These are phyloP conservation scores for Penicillium fimorum DNA, from an alignment of 495 filamentous ascomycete genomes.

Conservation along the genomic window DNA sequence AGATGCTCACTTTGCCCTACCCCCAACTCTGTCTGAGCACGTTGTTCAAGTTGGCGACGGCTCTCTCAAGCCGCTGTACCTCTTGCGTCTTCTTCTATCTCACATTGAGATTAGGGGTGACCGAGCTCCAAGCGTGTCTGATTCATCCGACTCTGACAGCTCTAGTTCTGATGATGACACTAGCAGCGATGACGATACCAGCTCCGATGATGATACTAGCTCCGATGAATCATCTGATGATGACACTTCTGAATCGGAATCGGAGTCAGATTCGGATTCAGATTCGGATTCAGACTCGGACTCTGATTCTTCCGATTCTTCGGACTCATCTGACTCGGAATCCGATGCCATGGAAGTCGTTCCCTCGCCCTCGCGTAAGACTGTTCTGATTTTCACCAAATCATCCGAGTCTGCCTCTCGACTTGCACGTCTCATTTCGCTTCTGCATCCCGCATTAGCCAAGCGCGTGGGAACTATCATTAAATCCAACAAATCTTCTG, in stretches of 20 bases:
- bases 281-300: conserved; percentile 23
- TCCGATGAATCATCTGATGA: conserved; percentile 34
- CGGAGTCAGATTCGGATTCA: conserved; percentile 30
- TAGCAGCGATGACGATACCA: conserved; percentile 27
- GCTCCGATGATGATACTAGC: conserved; percentile 27
- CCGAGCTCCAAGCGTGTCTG: conserved; percentile 9
- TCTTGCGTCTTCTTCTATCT: conserved; percentile 49
- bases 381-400: conserved; percentile 80
- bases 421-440: conserved; percentile 70
- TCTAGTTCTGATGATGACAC: conserved; percentile 28
- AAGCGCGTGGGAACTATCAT: conserved; percentile 67
- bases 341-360: conserved; percentile 22
- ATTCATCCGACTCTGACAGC: conserved; percentile 32
- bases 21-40: conserved; percentile 66
- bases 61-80: conserved; percentile 79
- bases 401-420: conserved; percentile 81
- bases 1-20: conserved; percentile 57
- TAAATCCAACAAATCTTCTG: conserved; percentile 65
- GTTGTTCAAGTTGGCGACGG: conserved; percentile 72
- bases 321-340: conserved; percentile 29
- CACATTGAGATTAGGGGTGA: conserved; percentile 33
- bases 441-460: conserved; percentile 60
- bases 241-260: conserved; percentile 25
- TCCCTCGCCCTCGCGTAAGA: conserved; percentile 26
- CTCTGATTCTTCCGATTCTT: conserved; percentile 24